Percentiles rank a stretch among this genome's conserved stretches.
phyloP scores from a whole-genome alignment of 1,139 yeast species.

The Taphrina betulina region DNA sequence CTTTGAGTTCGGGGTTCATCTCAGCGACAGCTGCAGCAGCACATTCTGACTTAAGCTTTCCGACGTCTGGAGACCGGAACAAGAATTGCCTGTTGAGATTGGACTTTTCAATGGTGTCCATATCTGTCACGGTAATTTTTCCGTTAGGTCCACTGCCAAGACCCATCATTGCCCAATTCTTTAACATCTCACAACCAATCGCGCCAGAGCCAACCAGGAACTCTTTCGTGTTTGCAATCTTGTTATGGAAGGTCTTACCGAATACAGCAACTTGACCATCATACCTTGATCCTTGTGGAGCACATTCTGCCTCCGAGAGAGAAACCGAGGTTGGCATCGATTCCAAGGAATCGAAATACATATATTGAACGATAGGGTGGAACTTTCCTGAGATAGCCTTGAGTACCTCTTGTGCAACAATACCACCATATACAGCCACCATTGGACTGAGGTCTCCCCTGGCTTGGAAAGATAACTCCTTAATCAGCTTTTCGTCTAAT shows the following conservation, averaged over 20 bases:
- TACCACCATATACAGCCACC: conserved; percentile 88
- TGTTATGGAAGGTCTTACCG: conserved; percentile 73
- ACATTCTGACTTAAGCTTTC: conserved; percentile 82
- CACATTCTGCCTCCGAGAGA: conserved; percentile 69
- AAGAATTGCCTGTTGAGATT: conserved; percentile 94
- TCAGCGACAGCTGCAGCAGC: conserved; percentile 79
- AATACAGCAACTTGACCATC: conserved; percentile 93
- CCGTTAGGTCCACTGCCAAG: conserved; percentile 90
- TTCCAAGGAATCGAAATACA: conserved; percentile 92
- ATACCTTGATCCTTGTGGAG: conserved; percentile 77
- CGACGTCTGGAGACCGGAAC: conserved; percentile 92
- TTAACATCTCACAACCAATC: conserved; percentile 97
- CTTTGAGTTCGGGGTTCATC: conserved; percentile 81
- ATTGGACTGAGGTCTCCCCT: conserved; percentile 89
- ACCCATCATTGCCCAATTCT: conserved; percentile 98
- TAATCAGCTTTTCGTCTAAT: conserved; percentile 64
- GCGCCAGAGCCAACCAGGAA: conserved; percentile 98
- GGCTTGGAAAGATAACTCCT: conserved; percentile 77
- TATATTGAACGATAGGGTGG: conserved; percentile 82
- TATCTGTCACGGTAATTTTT: conserved; percentile 80
- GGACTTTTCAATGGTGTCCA: conserved; percentile 91
- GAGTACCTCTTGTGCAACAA: conserved; percentile 93
- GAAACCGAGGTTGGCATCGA: conserved; percentile 68
- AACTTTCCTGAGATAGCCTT: conserved; percentile 95
- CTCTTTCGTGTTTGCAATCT: conserved; percentile 70